phyloP scores from a whole-genome alignment of 371 early-diverging fungal genomes.

The Mortierella sp. region DNA sequence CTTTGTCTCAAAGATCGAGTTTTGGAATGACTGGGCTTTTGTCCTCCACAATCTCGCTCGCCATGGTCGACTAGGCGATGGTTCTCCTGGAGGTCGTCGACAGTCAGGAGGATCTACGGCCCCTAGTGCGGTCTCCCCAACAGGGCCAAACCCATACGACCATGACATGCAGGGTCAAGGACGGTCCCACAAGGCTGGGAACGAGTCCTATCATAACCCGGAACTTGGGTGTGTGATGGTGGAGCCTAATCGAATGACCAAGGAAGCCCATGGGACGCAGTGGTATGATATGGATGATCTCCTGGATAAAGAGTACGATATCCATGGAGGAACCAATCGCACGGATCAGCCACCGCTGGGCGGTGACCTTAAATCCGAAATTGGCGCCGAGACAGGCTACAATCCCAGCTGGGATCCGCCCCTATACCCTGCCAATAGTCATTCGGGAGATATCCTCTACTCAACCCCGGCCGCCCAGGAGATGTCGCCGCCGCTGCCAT shows the following conservation, averaged over 20 bases:
- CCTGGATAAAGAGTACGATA: slow-evolving; percentile 43
- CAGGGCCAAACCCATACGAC: no score
- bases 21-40: slow-evolving; percentile 48
- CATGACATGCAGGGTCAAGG: no score
- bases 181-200: no score
- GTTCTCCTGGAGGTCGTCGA: slow-evolving; percentile 23
- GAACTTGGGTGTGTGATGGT: no score
- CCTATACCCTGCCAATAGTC: slow-evolving; percentile 7
- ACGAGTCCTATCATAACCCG: no score
- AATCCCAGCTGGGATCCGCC: slow-evolving; percentile 29
- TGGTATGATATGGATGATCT: slow-evolving; percentile 53
- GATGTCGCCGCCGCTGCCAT: slow-evolving; percentile 2
- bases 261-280: slow-evolving; percentile 17
- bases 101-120: slow-evolving; percentile 17
- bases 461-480: slow-evolving; percentile 14
- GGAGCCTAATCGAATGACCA: slow-evolving; percentile 1
- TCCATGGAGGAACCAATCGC: slow-evolving; percentile 5
- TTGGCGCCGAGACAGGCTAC: slow-evolving; percentile 9
- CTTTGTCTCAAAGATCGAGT: slow-evolving; percentile 42
- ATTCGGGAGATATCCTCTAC: slow-evolving; percentile 38
- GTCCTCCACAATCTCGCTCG: slow-evolving; percentile 24
- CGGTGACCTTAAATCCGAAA: slow-evolving; percentile 12
- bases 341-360: slow-evolving; percentile 18
- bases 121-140: background rate
- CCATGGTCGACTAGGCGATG: slow-evolving; percentile 24